phyloP scores from a whole-genome alignment of 2,329 filamentous ascomycete genomes.

The Alternaria angustiovoidea region DNA sequence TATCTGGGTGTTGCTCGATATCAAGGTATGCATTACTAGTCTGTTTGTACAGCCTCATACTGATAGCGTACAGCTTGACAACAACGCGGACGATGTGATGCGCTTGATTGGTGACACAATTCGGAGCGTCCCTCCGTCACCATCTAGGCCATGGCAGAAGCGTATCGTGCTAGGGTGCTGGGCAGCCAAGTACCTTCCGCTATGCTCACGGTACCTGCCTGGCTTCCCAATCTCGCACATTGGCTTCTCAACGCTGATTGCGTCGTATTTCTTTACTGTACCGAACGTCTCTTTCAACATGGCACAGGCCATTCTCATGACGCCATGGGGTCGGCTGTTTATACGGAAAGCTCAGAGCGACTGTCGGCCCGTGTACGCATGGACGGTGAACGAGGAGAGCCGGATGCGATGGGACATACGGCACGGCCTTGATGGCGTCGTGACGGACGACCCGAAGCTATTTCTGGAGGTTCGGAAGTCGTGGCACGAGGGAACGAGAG shows the following conservation, averaged over 20 bases:
- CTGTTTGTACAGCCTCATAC: background rate
- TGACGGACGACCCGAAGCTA: slow-evolving; percentile 81
- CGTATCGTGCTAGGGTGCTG: slow-evolving; percentile 84
- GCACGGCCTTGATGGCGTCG: slow-evolving; percentile 75
- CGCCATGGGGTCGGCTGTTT: slow-evolving; percentile 72
- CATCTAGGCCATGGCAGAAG: slow-evolving; percentile 69
- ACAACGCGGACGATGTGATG: slow-evolving; percentile 75
- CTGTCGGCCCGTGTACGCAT: slow-evolving; percentile 72
- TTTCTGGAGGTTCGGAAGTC: slow-evolving; percentile 66
- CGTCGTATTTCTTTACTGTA: slow-evolving; percentile 72
- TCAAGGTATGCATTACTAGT: slow-evolving; percentile 71
- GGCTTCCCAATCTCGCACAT: slow-evolving; percentile 72
- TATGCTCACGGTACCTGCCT: slow-evolving; percentile 69
- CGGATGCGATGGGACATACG: slow-evolving; percentile 84
- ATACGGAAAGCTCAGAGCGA: slow-evolving; percentile 65
- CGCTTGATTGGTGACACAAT: slow-evolving; percentile 71
- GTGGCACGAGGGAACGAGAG: slow-evolving; percentile 50
- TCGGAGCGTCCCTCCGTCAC: slow-evolving; percentile 55
- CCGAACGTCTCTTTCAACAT: slow-evolving; percentile 82
- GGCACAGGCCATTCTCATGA: slow-evolving; percentile 71
- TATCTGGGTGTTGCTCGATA: slow-evolving; percentile 85
- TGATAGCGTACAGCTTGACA: slow-evolving; percentile 64
- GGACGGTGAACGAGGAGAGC: slow-evolving; percentile 84
- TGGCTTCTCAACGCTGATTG: slow-evolving; percentile 71
- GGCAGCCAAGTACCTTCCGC: slow-evolving; percentile 75